Base-by-base conservation (phyloP, 2,329 filamentous ascomycete species). In the Didymosphaeria variabile region DNA sequence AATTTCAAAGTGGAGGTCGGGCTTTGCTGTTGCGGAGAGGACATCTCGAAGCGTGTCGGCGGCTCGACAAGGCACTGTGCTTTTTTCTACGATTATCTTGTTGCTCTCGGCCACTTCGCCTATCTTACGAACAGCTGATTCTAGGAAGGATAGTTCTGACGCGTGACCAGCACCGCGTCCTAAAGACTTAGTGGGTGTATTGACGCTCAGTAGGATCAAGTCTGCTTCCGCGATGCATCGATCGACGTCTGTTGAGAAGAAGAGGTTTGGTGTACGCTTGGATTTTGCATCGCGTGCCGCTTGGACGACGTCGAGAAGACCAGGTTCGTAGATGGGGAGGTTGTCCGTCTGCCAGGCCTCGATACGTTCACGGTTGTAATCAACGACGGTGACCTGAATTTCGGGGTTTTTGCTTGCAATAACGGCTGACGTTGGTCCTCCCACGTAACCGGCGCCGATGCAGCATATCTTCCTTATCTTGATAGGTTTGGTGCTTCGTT, bases 51-150 rank as follows among this genome's bases (percentile, higher is more conserved):
- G 87, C 34, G 88, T 85, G 67, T 91, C 85, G 1, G 90, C 90
- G 5, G 91, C 93, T 62, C 89, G 83, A 74, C 90, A 92, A 2
- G 91, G 91, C 29, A 94, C 91, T 0, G 91, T 94, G 58, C 88
- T 91, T 81, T 94, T 94, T 80, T 94, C 91, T 21, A 94, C 91
- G 54, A 94, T 87, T 58, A 94, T 91, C 57, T 90, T 87, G 51
- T 88, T 89, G 19, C 84, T 81, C 32, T 85, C 87, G 3, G 91
- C 89, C 63, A 89, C 82, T 65, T 86, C 81, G 10, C 90, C 91
- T 36, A 94, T 88, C 58, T 87, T 86, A 54, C 85, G 83, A 1
- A 87, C 88, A 6, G 90, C 91, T 19, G 87, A 87, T 75, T 94
- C 91, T 29, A 94, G 86, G 12, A 88, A 87, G 1, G 87, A 87